A percentile compares a stretch with the other conserved stretches of the same genome.
phyloP scores from a whole-genome alignment of 495 filamentous ascomycete genomes.

The Penicillium angulare region DNA sequence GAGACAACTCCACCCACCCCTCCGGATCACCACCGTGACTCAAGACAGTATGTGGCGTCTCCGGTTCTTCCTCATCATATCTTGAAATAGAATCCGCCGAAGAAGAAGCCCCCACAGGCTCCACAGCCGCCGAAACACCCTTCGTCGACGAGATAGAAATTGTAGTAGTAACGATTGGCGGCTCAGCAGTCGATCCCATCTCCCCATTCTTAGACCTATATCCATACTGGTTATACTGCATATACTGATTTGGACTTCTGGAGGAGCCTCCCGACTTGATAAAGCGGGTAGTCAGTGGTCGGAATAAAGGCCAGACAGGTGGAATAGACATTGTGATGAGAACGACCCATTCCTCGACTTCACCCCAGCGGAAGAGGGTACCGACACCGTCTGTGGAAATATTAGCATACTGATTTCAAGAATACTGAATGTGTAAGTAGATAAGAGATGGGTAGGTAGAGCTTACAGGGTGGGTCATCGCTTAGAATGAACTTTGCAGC shows the following conservation, averaged over 20 bases:
- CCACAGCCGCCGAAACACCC: background rate
- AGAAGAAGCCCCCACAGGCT: slow-evolving; percentile 2
- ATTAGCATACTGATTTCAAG: no score
- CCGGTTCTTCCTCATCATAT: slow-evolving; percentile 9
- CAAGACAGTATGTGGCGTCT: slow-evolving; percentile 11
- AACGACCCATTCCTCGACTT: slow-evolving; percentile 28
- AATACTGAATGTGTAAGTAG: no score
- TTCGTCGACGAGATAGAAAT: slow-evolving; percentile 22
- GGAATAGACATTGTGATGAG: slow-evolving; percentile 30
- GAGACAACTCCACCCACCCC: slow-evolving; percentile 18
- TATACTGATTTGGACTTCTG: slow-evolving; percentile 6
- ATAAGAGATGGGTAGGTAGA: background rate
- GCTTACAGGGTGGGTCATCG: slow-evolving; percentile 25
- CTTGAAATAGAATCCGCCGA: slow-evolving; percentile 4
- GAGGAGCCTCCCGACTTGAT: slow-evolving; percentile 17
- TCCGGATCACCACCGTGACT: slow-evolving; percentile 10
- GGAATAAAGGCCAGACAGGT: slow-evolving; percentile 26
- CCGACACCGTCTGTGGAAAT: slow-evolving; percentile 18
- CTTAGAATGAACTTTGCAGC: slow-evolving; percentile 23
- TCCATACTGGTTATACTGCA: slow-evolving; percentile 1
- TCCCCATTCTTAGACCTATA: background rate
- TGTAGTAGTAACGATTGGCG: slow-evolving; percentile 20
- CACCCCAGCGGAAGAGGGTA: slow-evolving; percentile 23
- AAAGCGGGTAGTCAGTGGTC: slow-evolving; percentile 21
- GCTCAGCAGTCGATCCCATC: slow-evolving; percentile 3